Base-by-base conservation (phyloP, 345 rosid species). In the Arabis hirsuta region DNA sequence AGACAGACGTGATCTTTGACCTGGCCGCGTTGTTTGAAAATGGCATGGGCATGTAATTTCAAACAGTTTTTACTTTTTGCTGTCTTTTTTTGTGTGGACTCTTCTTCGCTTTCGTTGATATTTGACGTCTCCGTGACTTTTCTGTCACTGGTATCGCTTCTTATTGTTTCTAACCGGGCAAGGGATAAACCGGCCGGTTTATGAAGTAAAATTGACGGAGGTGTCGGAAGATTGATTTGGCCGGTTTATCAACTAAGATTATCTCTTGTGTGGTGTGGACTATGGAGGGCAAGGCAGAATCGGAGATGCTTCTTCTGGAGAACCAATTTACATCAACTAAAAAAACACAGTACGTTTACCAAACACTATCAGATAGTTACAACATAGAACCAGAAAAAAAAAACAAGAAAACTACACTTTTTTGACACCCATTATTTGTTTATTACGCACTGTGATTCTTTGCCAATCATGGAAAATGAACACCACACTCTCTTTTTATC, bases 1-100 rank as follows among this genome's bases (percentile, higher is more conserved):
- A 19, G 38, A 43, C 38, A 60, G 64, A 69, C 75, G 78, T 32
- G 67, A 74, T 78, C 47, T 78, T 70, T 76, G 79, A 76, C 71
- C 45, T 54, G 66, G 41, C 16, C 79, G 74, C 79, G 57, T 68
- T 68, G 69, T 68, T 69, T 61, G 79, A 69, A 69, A 70, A 56
- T 47, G 76, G 72, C 53, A 39, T 20, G 66, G 55, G 9, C 47
- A 65, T 63, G 74, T 76, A 62, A 44, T 55, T 4, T 26, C 3
- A 10, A 43, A 12, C 19, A 22, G 9, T 39, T 65, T 42, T 9
- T 19, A 24, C 12, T 41, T 66, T 43, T 10, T 20, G 36, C 12
- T 42, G 67, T 57, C 72, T 57, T 73, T 72, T 58, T 57, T 73
- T 72, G 59, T 73, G 60, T 57, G 61, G 44, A 48, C 26, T 19